These are phyloP conservation scores for Lyophyllum semitale DNA, from an alignment of 768 basidiomycete species.

Conservation along the genomic window DNA sequence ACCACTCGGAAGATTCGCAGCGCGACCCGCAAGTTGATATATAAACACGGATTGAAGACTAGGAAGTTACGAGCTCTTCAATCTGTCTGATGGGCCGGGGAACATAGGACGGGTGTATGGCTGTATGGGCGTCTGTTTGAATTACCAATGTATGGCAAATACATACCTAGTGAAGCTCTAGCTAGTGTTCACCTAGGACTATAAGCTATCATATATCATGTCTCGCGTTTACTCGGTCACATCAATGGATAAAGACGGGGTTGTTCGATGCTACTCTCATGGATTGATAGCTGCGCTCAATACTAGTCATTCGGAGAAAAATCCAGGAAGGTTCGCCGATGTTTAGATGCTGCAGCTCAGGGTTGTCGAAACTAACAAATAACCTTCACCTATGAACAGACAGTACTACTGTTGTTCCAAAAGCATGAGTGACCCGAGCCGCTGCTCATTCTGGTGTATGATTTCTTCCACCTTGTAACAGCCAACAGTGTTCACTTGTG, in stretches of 20 bases:
- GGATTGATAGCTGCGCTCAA: conserved; percentile 19
- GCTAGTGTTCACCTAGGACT: too few species aligned
- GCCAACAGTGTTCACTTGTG: background rate
- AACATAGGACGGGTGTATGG: background rate
- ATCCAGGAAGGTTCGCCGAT: conserved; percentile 37
- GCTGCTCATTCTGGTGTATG: conserved; percentile 41
- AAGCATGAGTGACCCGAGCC: conserved; percentile 18
- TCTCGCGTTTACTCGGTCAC: conserved; percentile 19
- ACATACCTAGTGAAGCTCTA: too few species aligned
- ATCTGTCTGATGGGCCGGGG: too few species aligned
- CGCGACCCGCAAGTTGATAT: too few species aligned
- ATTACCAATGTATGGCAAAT: background rate
- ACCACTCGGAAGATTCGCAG: too few species aligned
- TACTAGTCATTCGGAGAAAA: conserved; percentile 29
- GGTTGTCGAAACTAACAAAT: background rate
- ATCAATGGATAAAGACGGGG: conserved; percentile 27
- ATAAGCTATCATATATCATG: too few species aligned
- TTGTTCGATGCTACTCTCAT: conserved; percentile 36
- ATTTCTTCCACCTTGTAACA: background rate
- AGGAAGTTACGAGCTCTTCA: too few species aligned
- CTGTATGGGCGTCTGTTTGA: background rate
- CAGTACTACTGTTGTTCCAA: conserved; percentile 40
- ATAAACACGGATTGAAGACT: too few species aligned
- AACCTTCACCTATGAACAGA: conserved; percentile 11
- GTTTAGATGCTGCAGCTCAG: background rate